These are phyloP conservation scores for Didymella pomorum DNA, from an alignment of 2,329 filamentous ascomycete species.

Conservation along the genomic window DNA sequence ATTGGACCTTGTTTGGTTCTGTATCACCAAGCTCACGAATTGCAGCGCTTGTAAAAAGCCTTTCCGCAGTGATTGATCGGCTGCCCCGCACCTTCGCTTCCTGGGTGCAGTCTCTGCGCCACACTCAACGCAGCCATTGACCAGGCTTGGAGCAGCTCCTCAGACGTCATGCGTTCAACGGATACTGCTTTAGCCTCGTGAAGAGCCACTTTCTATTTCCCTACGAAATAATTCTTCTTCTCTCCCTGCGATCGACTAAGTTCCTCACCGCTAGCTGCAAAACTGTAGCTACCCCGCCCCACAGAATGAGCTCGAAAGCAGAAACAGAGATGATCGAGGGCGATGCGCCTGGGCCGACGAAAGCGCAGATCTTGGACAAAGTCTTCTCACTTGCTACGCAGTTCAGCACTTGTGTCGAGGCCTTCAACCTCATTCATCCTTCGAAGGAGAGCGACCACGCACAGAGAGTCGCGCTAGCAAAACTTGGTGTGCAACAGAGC, in stretches of 20 bases:
- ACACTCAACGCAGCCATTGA: constrained; percentile 31
- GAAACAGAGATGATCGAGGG: constrained; percentile 29
- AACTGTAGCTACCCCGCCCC: constrained; percentile 37
- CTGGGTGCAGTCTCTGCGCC: constrained; percentile 36
- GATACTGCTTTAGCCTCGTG: constrained; percentile 15
- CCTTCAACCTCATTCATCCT: constrained; percentile 57
- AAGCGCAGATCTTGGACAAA: constrained; percentile 49
- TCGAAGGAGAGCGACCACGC: constrained; percentile 53
- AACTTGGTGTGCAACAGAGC: constrained; percentile 58
- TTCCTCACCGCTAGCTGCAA: constrained; percentile 5
- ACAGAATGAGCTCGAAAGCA: constrained; percentile 35
- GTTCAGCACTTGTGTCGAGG: constrained; percentile 59
- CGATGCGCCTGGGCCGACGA: constrained; percentile 32
- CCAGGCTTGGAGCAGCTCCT: constrained; percentile 26
- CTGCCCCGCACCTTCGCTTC: constrained; percentile 37
- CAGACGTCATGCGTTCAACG: constrained; percentile 40
- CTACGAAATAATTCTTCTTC: neutral
- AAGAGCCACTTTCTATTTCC: neutral
- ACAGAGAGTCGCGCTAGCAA: constrained; percentile 55
- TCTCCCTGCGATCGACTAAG: neutral
- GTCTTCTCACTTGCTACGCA: constrained; percentile 55
- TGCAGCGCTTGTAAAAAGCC: constrained; percentile 25
- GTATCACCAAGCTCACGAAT: constrained; percentile 23
- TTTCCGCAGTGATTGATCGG: constrained; percentile 23
- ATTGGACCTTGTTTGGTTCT: constrained; percentile 25